Base-by-base conservation (phyloP, 495 filamentous ascomycete genomes). In the Cairneyella variabilis region DNA sequence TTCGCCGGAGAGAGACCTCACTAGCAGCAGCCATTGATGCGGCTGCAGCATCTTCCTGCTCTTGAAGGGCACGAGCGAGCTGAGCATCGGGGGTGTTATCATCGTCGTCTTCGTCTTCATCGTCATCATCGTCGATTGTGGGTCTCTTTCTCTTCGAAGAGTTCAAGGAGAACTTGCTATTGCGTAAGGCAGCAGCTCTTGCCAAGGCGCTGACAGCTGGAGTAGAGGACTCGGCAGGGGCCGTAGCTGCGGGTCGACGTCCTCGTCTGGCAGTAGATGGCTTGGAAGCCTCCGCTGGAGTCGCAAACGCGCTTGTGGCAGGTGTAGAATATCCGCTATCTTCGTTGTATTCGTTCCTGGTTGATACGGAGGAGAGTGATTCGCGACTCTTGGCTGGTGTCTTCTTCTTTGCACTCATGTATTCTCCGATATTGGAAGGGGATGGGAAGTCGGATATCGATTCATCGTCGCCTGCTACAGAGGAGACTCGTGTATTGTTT, bases 311-410 rank as follows among this genome's bases (percentile, higher is more conserved):
- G 64, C 88, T 93, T 11, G 90, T 96, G 18, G 81, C 84, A 8
- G 89, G 89, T 3, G 90, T 96, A 37, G 82, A 83, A 59, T 79
- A 83, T 23, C 80, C 83, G 45, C 76, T 82, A 6, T 75, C 80
- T 1, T 76, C 77, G 34, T 76, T 71, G 14, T 51, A 65, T 12
- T 71, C 63, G 36, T 62, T 53, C 0, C 67, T 65, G 5, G 76
- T 76, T 7, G 66, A 57, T 1, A 62, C 62, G 0, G 71, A 67
- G 8, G 76, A 76, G 8, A 69, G 53, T 42, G 61, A 64, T 7
- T 51, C 26, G 4, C 61, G 57, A 18, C 42, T 23, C 10, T 49
- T 44, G 2, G 20, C 40, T 9, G 9, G n/a, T n/a, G 37, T 28
- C 26, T 27, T 14, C 54, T 46, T 58, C 41, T 52, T 54, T 16